phyloP scores from a whole-genome alignment of 2,329 filamentous ascomycete species.

The Apiospora phragmitis region DNA sequence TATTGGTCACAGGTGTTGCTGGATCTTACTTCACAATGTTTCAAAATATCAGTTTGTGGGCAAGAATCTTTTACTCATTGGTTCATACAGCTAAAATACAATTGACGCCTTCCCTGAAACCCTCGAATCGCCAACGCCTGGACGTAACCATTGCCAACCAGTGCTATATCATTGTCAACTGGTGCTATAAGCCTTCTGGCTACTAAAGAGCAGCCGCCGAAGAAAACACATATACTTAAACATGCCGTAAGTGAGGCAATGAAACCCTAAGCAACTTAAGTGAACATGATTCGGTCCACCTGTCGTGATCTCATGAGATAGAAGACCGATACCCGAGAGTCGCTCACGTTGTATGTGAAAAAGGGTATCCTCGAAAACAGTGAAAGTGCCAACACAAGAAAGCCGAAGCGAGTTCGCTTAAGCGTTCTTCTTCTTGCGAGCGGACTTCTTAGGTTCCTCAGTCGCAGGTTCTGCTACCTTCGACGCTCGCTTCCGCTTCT shows the following conservation, averaged over 20 bases:
- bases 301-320: slow-evolving; percentile 12
- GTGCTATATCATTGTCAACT: not conserved
- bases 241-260: not conserved
- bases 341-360: slow-evolving; percentile 8
- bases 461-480: slow-evolving; percentile 53
- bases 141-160: not conserved
- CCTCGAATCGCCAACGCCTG: not conserved
- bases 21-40: not conserved
- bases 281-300: not conserved
- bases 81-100: slow-evolving; percentile 8
- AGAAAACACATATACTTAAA: slow-evolving; percentile 5
- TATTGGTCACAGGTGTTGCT: not conserved
- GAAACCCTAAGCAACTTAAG: not conserved
- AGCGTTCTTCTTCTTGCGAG: slow-evolving; percentile 55
- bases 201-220: not conserved
- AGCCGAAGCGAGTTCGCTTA: slow-evolving; percentile 31
- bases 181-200: not conserved
- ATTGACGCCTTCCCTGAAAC: slow-evolving; percentile 2
- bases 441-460: slow-evolving; percentile 62
- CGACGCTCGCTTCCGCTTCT: slow-evolving; percentile 62
- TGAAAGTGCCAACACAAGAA: slow-evolving; percentile 9
- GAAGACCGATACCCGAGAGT: slow-evolving; percentile 1
- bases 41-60: not conserved
- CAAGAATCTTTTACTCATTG: not conserved
- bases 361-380: slow-evolving; percentile 13